Conservation (phyloP, 208 protist species). For the Trypanosoma brucei region DNA sequence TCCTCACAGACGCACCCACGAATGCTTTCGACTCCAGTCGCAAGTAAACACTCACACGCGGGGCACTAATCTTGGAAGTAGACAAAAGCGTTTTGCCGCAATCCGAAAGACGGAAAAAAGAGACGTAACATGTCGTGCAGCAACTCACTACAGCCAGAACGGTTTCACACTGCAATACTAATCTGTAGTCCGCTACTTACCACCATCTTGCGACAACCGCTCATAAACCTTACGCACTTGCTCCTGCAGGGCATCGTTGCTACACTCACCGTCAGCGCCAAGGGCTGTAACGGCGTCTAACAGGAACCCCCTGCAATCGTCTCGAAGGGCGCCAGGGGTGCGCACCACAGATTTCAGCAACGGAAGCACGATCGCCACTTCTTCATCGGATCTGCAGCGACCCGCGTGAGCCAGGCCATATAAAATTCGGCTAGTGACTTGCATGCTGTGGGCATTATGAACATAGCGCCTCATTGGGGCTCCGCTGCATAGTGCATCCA, state of each 20-base stretch:
- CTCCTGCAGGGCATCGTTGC: conserved; percentile 13
- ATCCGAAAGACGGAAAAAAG: no score
- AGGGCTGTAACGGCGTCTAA: conserved; percentile 18
- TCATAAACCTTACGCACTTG: conserved; percentile 13
- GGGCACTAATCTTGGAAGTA: no score
- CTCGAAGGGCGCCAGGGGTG: neutral
- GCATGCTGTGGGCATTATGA: conserved; percentile 8
- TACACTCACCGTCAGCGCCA: conserved; percentile 5
- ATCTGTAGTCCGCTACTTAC: no score
- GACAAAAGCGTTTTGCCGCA: no score
- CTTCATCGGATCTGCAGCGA: conserved; percentile 5
- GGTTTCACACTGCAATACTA: no score
- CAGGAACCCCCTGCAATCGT: conserved; percentile 15
- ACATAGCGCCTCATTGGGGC: conserved; percentile 16
- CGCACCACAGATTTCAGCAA: conserved; percentile 8
- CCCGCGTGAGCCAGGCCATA: conserved; percentile 19
- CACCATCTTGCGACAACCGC: neutral
- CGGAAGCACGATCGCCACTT: conserved; percentile 5
- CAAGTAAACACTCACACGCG: no score
- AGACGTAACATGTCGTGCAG: no score
- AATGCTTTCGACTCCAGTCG: no score
- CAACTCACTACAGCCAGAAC: no score
- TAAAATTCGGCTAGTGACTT: conserved; percentile 17
- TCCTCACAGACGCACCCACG: no score
- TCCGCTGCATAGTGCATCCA: conserved; percentile 12